Conservation (phyloP, 2,329 filamentous ascomycete species). For the Stemphylium vesicarium region DNA sequence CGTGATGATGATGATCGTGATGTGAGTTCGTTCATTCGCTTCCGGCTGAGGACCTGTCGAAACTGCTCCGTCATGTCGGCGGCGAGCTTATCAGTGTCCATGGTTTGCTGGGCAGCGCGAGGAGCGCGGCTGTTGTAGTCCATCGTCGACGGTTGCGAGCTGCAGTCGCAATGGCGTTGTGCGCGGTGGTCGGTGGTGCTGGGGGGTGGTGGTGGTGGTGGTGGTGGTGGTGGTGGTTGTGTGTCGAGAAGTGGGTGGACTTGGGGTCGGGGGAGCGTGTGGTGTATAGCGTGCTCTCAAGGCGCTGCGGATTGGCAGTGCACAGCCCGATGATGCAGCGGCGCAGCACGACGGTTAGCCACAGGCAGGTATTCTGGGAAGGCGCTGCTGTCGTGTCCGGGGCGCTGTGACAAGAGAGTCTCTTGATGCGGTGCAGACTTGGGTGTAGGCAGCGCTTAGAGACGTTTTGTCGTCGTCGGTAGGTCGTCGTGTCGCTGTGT, state of each 20-base stretch:
- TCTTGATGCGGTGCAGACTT: background rate
- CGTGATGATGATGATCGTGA: constrained; percentile 63
- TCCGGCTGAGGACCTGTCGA: constrained; percentile 83
- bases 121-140: constrained; percentile 41
- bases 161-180: constrained; percentile 20
- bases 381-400: background rate
- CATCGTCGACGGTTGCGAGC: constrained; percentile 38
- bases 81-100: constrained; percentile 58
- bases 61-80: constrained; percentile 82
- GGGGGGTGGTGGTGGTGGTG: constrained; percentile 4
- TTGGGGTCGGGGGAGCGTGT: constrained; percentile 5
- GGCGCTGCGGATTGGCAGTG: constrained; percentile 25
- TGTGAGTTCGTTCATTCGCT: constrained; percentile 83
- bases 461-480: constrained; percentile 7
- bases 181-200: constrained; percentile 10
- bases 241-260: constrained; percentile 16
- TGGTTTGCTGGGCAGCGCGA: constrained; percentile 29
- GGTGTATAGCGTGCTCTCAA: constrained; percentile 13
- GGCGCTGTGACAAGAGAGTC: background rate
- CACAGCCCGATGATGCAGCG: constrained; percentile 32
- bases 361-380: constrained; percentile 21
- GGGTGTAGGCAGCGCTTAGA: constrained; percentile 16
- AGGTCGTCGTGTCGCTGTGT: constrained; percentile 13
- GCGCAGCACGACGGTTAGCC: constrained; percentile 24
- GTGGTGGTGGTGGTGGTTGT: constrained; percentile 13